These are phyloP conservation scores for Balansia obtecta DNA, from an alignment of 2,329 filamentous ascomycete species.

Conservation along the genomic window DNA sequence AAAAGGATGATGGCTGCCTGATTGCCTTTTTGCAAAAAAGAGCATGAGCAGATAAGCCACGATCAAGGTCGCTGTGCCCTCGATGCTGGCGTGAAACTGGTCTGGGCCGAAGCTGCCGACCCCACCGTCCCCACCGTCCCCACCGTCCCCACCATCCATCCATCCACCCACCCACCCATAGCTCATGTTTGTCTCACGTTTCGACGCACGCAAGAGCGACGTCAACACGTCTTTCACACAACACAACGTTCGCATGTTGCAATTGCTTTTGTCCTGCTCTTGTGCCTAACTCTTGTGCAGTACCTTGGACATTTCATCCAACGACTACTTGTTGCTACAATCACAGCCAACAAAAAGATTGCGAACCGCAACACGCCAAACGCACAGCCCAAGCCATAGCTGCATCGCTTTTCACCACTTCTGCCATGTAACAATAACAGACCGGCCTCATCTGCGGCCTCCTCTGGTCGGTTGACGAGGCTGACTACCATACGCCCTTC, in stretches of 20 bases:
- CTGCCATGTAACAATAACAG: background rate
- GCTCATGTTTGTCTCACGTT: background rate
- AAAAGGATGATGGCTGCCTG: too few relatives aligned
- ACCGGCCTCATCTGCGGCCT: constrained; percentile 5
- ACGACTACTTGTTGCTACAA: background rate
- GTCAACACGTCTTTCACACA: too few relatives aligned
- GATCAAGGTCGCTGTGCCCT: constrained; percentile 10
- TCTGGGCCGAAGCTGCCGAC: background rate
- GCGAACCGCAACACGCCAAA: constrained; percentile 2
- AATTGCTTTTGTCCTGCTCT: background rate
- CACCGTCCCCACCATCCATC: too few relatives aligned
- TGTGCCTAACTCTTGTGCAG: background rate
- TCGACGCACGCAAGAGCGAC: too few relatives aligned
- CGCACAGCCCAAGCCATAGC: constrained; percentile 1
- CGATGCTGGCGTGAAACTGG: constrained; percentile 6
- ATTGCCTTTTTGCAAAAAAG: too few relatives aligned
- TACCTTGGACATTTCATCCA: background rate
- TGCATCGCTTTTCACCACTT: background rate
- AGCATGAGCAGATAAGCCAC: background rate
- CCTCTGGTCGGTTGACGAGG: constrained; percentile 41
- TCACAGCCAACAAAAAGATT: background rate
- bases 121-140: too few relatives aligned
- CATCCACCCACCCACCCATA: too few relatives aligned
- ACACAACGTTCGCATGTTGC: too few relatives aligned
- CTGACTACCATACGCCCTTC: constrained; percentile 67